These are phyloP conservation scores for Trametes cinnabarina DNA, from an alignment of 768 basidiomycete genomes.

Conservation along the genomic window DNA sequence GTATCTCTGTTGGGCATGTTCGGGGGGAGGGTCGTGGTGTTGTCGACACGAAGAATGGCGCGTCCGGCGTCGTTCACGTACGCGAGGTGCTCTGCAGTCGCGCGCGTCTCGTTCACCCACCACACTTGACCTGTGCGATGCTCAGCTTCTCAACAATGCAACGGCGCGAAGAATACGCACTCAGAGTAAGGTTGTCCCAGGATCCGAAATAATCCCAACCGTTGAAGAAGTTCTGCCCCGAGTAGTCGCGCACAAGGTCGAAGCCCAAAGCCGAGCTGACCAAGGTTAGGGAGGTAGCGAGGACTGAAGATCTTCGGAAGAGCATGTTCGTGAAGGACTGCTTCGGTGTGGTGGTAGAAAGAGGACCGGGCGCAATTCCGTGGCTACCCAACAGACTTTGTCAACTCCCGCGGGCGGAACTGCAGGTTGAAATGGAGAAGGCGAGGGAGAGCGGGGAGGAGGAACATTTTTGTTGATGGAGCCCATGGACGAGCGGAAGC, in stretches of 20 bases:
- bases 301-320: background rate
- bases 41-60: constrained; percentile 75
- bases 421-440: background rate
- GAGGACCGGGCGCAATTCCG: background rate
- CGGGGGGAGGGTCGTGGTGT: constrained; percentile 50
- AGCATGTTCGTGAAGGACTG: background rate
- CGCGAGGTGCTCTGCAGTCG: constrained; percentile 48
- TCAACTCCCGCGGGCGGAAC: no score
- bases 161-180: constrained; percentile 20
- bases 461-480: background rate
- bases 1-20: constrained; percentile 54
- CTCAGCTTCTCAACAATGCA: background rate
- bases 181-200: constrained; percentile 41
- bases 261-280: constrained; percentile 22
- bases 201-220: constrained; percentile 43
- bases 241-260: constrained; percentile 38
- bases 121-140: constrained; percentile 54
- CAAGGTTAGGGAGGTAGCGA: constrained; percentile 5
- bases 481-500: background rate
- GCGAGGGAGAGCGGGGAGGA: background rate
- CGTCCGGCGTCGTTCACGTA: constrained; percentile 61
- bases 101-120: constrained; percentile 50
- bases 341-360: background rate
- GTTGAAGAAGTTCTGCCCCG: constrained; percentile 43
- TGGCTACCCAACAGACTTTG: no score